A percentile compares a stretch with the other conserved stretches of the same genome.
Conservation (phyloP, 108 stramenopile species). For the Stephanodiscus triporus region DNA sequence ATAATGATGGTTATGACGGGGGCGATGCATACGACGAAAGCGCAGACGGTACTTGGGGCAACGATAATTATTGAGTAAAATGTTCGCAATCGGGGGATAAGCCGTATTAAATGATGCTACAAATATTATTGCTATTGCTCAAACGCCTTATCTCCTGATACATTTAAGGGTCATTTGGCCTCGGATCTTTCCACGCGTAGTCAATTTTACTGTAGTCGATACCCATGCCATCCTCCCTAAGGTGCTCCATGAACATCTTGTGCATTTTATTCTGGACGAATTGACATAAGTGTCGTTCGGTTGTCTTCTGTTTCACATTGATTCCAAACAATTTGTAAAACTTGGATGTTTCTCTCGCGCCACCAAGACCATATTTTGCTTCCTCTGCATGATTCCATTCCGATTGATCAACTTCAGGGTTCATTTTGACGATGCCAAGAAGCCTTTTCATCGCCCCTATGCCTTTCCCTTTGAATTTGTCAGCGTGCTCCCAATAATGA, state of each 20-base stretch:
- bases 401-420: conserved; percentile 44
- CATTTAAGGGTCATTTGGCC: conserved; percentile 37
- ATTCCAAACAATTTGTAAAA: conserved; percentile 58
- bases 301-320: conserved; percentile 48
- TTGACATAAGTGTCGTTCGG: conserved; percentile 49
- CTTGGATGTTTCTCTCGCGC: conserved; percentile 34
- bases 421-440: conserved; percentile 61
- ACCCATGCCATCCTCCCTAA: conserved; percentile 53
- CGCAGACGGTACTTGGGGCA: conserved; percentile 41
- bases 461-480: conserved; percentile 43
- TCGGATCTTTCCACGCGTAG: conserved; percentile 47
- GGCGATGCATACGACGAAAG: conserved; percentile 34
- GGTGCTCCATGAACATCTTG: conserved; percentile 35
- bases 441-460: conserved; percentile 53
- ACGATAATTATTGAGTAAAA: conserved; percentile 34
- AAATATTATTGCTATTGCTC: background rate
- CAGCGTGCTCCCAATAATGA: conserved; percentile 53
- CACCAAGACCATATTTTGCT: conserved; percentile 57
- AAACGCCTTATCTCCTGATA: background rate
- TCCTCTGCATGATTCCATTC: conserved; percentile 56
- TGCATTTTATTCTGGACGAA: conserved; percentile 58
- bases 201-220: conserved; percentile 50
- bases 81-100: background rate
- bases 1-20: conserved; percentile 39
- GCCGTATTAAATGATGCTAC: background rate